phyloP scores from a whole-genome alignment of 2,329 filamentous ascomycete genomes.

The Rhynchosporium agropyri region DNA sequence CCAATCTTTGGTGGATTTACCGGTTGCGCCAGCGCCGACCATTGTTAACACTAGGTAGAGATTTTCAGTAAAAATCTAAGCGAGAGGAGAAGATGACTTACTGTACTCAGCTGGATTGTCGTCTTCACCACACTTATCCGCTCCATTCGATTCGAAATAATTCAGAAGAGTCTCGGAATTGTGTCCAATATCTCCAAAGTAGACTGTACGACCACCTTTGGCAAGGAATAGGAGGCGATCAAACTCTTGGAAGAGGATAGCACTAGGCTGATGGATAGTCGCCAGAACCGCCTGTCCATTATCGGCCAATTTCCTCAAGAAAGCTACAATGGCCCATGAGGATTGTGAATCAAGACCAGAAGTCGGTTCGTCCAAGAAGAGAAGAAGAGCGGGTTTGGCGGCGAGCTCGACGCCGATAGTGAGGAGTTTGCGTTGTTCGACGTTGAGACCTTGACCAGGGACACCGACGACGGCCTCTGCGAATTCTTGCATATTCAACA shows the following conservation, averaged over 20 bases:
- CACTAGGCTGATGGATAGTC: constrained; percentile 94
- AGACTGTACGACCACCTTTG: constrained; percentile 76
- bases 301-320: constrained; percentile 87
- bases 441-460: constrained; percentile 81
- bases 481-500: constrained; percentile 89
- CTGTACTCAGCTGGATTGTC: constrained; percentile 83
- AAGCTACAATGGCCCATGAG: constrained; percentile 87
- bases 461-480: constrained; percentile 91
- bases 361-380: constrained; percentile 94
- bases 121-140: constrained; percentile 63
- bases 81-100: constrained; percentile 53
- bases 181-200: constrained; percentile 76
- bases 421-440: constrained; percentile 72
- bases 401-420: constrained; percentile 97
- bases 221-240: constrained; percentile 79
- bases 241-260: constrained; percentile 91
- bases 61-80: background rate
- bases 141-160: constrained; percentile 78
- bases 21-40: constrained; percentile 63
- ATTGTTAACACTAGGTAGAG: constrained; percentile 43
- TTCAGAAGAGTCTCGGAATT: constrained; percentile 43
- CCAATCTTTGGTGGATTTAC: constrained; percentile 63
- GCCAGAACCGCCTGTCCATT: constrained; percentile 89
- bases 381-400: constrained; percentile 83
- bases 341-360: constrained; percentile 93